Evolutionary conservation across 768 basidiomycete genomes (phyloP).

Genomic region (Lepiota venenata): DNA sequence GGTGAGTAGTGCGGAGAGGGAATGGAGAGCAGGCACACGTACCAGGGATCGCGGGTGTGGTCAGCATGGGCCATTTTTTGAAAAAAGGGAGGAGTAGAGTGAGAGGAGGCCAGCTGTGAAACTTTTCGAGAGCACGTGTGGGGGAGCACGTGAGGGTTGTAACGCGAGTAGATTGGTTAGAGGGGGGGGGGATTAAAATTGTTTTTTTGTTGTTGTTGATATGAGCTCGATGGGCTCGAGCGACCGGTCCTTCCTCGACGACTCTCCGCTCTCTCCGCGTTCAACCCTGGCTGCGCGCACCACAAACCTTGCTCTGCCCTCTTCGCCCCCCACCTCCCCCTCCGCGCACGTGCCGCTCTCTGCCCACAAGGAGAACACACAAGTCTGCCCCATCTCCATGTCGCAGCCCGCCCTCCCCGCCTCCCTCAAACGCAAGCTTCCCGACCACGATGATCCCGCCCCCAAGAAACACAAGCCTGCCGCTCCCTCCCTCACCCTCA

Average conservation of each 20-base stretch:
- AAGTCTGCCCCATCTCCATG: constrained; percentile 23
- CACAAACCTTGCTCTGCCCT: neutral
- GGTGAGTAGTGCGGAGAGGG: neutral
- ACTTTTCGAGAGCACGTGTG: constrained; percentile 10
- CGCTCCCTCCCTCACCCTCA: constrained; percentile 16
- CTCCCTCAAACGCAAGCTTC: constrained; percentile 48
- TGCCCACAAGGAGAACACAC: constrained; percentile 46
- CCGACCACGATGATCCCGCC: constrained; percentile 27
- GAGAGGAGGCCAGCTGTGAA: constrained; percentile 9
- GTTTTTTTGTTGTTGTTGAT: constrained; percentile 5
- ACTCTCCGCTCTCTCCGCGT: constrained; percentile 50
- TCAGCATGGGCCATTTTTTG: constrained; percentile 79
- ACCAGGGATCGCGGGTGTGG: constrained; percentile 94
- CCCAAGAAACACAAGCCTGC: constrained; percentile 30
- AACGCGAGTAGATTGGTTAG: constrained; percentile 7
- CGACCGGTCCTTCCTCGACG: constrained; percentile 36
- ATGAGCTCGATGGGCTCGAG: constrained; percentile 27
- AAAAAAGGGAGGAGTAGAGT: neutral
- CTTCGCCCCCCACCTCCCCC: neutral
- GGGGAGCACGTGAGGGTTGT: constrained; percentile 11
- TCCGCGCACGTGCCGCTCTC: constrained; percentile 22
- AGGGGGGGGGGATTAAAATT: neutral
- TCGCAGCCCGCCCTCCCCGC: constrained; percentile 20
- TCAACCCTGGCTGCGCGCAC: neutral
- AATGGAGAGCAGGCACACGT: constrained; percentile 15